Evolutionary conservation across 2,329 filamentous ascomycete species (phyloP).

Genomic region (Phialophora chinensis): DNA sequence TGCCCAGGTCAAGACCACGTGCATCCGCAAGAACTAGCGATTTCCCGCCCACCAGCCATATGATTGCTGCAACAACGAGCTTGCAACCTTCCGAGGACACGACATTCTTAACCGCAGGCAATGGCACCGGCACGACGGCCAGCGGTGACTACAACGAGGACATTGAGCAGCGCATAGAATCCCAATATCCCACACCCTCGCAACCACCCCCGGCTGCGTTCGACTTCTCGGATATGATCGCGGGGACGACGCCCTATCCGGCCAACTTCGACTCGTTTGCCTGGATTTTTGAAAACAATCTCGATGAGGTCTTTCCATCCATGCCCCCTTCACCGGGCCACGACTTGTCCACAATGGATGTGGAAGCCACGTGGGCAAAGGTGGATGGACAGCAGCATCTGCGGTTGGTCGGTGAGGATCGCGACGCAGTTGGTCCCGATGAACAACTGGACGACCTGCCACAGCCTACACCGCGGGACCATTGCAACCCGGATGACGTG

Average conservation of each 20-base stretch:
- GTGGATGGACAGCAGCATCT: background rate
- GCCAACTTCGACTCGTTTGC: background rate
- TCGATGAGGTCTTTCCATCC: background rate
- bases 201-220: background rate
- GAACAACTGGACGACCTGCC: background rate
- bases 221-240: background rate
- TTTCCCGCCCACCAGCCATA: background rate
- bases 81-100: background rate
- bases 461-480: background rate
- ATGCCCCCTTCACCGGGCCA: slow-evolving; percentile 2
- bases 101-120: background rate
- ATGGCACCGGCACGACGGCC: background rate
- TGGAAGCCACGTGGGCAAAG: background rate
- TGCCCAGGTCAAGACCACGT: background rate
- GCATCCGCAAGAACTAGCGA: background rate
- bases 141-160: background rate
- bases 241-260: background rate
- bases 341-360: background rate
- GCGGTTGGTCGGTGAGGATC: background rate
- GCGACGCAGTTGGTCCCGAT: background rate
- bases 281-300: slow-evolving; percentile 2
- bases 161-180: background rate
- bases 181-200: background rate
- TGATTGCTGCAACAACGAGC: background rate
- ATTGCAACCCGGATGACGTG: slow-evolving; percentile 1